These are phyloP conservation scores for Aspergillus sp. DNA, from an alignment of 2,329 filamentous ascomycete genomes.

Conservation along the genomic window DNA sequence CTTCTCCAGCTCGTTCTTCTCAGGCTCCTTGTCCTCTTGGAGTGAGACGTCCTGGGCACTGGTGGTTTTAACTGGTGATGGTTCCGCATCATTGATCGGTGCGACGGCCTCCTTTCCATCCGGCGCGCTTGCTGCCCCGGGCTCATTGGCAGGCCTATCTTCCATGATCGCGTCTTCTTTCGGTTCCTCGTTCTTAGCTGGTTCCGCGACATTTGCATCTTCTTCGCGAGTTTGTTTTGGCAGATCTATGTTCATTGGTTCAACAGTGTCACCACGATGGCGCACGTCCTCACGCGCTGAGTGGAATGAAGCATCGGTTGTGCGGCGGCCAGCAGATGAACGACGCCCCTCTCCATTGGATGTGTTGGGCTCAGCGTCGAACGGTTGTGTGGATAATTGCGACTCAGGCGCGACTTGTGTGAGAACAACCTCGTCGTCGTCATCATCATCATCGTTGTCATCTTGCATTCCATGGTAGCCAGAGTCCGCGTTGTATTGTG, in stretches of 20 bases:
- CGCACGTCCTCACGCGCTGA: constrained; percentile 44
- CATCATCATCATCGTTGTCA: constrained; percentile 38
- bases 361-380: constrained; percentile 28
- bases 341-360: constrained; percentile 20
- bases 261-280: constrained; percentile 35
- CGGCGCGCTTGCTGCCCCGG: not conserved
- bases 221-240: constrained; percentile 21
- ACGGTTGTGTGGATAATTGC: constrained; percentile 33
- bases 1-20: constrained; percentile 18
- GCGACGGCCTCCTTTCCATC: constrained; percentile 15
- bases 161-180: not conserved
- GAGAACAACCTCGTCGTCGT: constrained; percentile 41
- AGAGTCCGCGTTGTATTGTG: constrained; percentile 45
- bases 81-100: constrained; percentile 8
- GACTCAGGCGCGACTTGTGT: constrained; percentile 31
- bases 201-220: constrained; percentile 15
- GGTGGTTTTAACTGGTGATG: constrained; percentile 19
- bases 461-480: constrained; percentile 49
- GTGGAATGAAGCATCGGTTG: constrained; percentile 48
- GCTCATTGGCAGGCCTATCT: not conserved
- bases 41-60: constrained; percentile 10
- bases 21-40: constrained; percentile 22
- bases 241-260: constrained; percentile 36
- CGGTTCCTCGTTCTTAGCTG: constrained; percentile 5
- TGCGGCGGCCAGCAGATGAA: constrained; percentile 34